A percentile compares a stretch with the other conserved stretches of the same genome.
Evolutionary conservation across 2,329 filamentous ascomycete genomes (phyloP).

Genomic region (Aspergillus pseudoterreus): DNA sequence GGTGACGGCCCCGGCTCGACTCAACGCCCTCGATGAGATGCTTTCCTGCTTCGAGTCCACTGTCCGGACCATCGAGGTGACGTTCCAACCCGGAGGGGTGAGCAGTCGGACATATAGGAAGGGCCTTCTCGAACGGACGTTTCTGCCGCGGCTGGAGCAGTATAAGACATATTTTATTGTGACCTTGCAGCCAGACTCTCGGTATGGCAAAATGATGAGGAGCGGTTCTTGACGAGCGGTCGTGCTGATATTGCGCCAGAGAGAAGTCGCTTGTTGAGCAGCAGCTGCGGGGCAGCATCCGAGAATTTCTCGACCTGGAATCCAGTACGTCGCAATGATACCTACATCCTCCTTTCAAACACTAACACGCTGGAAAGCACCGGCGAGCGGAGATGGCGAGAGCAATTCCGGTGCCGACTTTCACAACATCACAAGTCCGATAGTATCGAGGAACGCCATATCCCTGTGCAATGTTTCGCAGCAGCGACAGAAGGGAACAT

Average conservation of each 20-base stretch:
- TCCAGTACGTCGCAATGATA: too few relatives aligned
- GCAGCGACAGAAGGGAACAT: conserved; percentile 21
- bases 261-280: too few relatives aligned
- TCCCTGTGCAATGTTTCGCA: conserved; percentile 27
- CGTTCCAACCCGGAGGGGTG: conserved; percentile 31
- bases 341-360: too few relatives aligned
- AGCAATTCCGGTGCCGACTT: too few relatives aligned
- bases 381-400: too few relatives aligned
- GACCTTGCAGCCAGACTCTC: conserved; percentile 24
- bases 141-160: conserved; percentile 26
- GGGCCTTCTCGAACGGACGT: conserved; percentile 23
- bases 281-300: too few relatives aligned
- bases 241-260: too few relatives aligned
- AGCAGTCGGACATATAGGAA: conserved; percentile 22
- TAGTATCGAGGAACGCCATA: conserved; percentile 22
- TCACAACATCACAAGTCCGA: conserved; percentile 15
- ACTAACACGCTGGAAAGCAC: too few relatives aligned
- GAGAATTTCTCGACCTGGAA: too few relatives aligned
- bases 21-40: conserved; percentile 19
- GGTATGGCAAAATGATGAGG: conserved; percentile 2
- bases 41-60: conserved; percentile 20
- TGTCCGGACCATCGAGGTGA: conserved; percentile 23
- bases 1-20: conserved; percentile 15
- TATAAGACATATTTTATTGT: conserved; percentile 27
- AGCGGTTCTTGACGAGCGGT: too few relatives aligned